Conservation (phyloP, 139 green algal species). For the Pycnococcus provasolii region DNA sequence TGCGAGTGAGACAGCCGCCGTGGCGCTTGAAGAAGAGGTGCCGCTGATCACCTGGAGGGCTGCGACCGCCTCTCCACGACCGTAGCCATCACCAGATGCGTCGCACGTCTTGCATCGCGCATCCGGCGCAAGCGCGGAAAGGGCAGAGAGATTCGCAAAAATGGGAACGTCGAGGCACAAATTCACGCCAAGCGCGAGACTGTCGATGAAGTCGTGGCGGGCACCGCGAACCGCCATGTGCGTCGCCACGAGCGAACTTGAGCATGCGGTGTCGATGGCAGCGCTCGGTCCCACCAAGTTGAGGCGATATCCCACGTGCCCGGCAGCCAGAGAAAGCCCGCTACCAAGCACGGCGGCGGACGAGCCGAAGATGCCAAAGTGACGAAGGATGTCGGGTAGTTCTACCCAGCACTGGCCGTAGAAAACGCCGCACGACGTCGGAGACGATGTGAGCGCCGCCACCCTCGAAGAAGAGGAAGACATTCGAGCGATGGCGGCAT, state of each 20-base stretch:
- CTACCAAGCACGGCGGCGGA: too few species aligned
- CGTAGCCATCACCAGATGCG: constrained; percentile 67
- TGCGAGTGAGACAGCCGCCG: background rate
- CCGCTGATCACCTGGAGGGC: constrained; percentile 26
- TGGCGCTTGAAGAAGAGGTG: too few species aligned
- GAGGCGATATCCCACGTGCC: constrained; percentile 40
- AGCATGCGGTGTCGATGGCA: constrained; percentile 63
- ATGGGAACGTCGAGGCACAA: too few species aligned
- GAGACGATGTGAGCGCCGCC: too few species aligned
- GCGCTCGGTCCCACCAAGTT: constrained; percentile 30
- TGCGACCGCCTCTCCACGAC: constrained; percentile 52
- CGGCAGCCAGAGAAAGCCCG: constrained; percentile 21
- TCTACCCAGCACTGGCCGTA: too few species aligned
- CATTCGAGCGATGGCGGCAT: too few species aligned
- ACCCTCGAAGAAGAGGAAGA: too few species aligned
- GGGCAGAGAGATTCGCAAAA: too few species aligned
- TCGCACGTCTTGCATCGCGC: constrained; percentile 78
- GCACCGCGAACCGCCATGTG: constrained; percentile 32
- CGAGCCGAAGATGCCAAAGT: too few species aligned
- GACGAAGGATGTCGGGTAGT: too few species aligned
- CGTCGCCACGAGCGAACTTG: constrained; percentile 62
- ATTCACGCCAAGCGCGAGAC: constrained; percentile 11
- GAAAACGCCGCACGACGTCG: too few species aligned
- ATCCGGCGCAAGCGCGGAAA: constrained; percentile 42
- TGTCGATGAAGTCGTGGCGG: background rate